Evolutionary conservation across 1,284 basidiomycete genomes (phyloP), one percentile per base, ranked within the genome.

Genomic region (Tilletia caries): DNA sequence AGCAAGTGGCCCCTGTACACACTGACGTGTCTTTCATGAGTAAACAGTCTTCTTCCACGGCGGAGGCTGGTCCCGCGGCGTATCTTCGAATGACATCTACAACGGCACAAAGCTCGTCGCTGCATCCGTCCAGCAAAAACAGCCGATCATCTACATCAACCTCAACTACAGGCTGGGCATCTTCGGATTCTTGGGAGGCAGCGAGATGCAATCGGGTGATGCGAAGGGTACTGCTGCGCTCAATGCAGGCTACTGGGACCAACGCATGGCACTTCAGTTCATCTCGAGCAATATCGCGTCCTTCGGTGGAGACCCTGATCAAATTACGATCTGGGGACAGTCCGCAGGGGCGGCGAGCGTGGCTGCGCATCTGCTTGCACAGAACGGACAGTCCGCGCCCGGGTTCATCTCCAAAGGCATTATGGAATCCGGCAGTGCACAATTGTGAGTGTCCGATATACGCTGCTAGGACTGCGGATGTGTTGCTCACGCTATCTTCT

Each of bases 281-380:
- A 70, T 77, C 2, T 34, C 68, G 20, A 29, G 68, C 54, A 75
- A 84, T 70, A 79, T 80, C 8, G 65, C 68, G 64, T 64, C 75
- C 60, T 81, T 84, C 54, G 76, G 79, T 15, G 83, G 81, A 3
- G 75, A 82, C 67, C 74, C 73, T 0, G 25, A 67, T 46, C 76
- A 76, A 65, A 76, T 84, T 65, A 81, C 82, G 8, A 73, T 84
- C 32, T 77, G 71, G 20, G 83, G 83, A 3, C 72, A 80, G 2
- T 76, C 74, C 0, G 83, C 83, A 0, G 83, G 83, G 3, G 79
- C 58, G 0, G 58, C 58, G 3, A 34, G 32, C 20, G 58, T 62
- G 32, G 29, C 58, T 33, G 58, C 58, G 2, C 58, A 62, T 34
- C 6, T 62, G 15, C 32, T 62, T 2, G 58, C 58, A 25, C 10